Evolutionary conservation across 805 yeast species (phyloP), one percentile per base, ranked within the genome.

Genomic region (Deakozyma indianensis): DNA sequence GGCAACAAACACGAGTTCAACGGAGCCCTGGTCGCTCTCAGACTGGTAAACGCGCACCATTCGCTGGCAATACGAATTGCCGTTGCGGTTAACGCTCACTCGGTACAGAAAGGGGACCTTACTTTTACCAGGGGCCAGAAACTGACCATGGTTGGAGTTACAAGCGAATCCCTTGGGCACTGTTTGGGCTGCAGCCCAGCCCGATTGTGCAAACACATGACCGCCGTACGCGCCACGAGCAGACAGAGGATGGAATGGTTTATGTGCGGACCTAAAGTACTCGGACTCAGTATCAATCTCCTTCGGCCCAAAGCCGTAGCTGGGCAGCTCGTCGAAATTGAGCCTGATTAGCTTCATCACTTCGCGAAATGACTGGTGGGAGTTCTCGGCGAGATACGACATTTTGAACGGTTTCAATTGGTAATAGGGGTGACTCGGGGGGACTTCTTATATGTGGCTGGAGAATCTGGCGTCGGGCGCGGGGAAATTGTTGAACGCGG

Each of bases 151-250:
- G 27, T 51, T 45, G 48, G 55, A 51, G 38, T 56, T 58, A 44
- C 54, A 48, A 11, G 52, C 46, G 24, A 44, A 51, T 14, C 43
- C 45, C 9, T 41, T 41, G n/a, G 47, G 51, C 11, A 51, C 53
- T 1, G 61, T 57, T 28, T 41, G 40, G 9, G 55, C 48, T 2
- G 55, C 61, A 3, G 51, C 59, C 9, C 46, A 44, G 3, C 51
- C 51, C 4, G 52, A 48, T 42, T 57, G 61, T 14, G 53, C 61
- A 16, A 56, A 47, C 3, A 57, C 59, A 43, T 57, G 61, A 25
- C 61, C 61, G 16, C 58, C 59, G 50, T 56, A 56, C 21, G 50
- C 58, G 4, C 56, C 57, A 4, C 53, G 53, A 28, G 56, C 56
- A 21, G 42, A 47, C 41, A 50, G 43, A 20, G 60, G 60, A 40